Percentiles rank a stretch among this genome's conserved stretches.
Evolutionary conservation across 495 filamentous ascomycete genomes (phyloP).

Genomic region (Chaetomium tenue): DNA sequence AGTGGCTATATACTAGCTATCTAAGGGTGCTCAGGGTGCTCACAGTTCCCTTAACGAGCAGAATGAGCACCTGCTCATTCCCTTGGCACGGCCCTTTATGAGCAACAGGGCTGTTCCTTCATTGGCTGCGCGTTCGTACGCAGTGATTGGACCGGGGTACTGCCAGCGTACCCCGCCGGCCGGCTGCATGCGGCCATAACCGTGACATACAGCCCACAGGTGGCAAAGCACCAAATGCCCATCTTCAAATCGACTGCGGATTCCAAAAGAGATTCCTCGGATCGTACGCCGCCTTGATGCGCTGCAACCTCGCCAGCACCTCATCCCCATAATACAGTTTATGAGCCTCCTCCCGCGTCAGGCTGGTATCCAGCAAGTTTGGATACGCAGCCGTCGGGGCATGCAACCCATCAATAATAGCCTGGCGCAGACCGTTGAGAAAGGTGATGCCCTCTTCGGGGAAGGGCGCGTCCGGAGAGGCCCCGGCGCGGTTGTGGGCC

Average conservation of each 20-base stretch:
- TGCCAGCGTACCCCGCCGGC: too few relatives aligned
- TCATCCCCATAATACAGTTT: constrained; percentile 22
- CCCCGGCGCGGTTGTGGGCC: constrained; percentile 20
- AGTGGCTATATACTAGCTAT: too few relatives aligned
- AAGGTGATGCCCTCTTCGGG: constrained; percentile 16
- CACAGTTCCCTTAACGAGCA: too few relatives aligned
- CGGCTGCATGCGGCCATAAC: too few relatives aligned
- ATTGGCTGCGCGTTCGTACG: too few relatives aligned
- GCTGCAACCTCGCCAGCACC: constrained; percentile 11
- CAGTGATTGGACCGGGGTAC: too few relatives aligned
- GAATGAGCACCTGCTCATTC: too few relatives aligned
- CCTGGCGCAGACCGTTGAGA: constrained; percentile 22
- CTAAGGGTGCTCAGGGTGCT: too few relatives aligned
- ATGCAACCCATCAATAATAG: constrained; percentile 5
- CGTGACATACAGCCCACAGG: too few relatives aligned
- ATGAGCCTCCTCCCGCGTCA: constrained; percentile 15
- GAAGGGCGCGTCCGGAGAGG: constrained; percentile 4
- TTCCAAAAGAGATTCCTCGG: constrained; percentile 23
- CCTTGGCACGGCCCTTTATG: too few relatives aligned
- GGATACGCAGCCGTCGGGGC: constrained; percentile 16
- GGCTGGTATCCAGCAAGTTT: constrained; percentile 23
- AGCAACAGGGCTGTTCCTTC: too few relatives aligned
- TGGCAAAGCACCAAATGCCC: too few relatives aligned
- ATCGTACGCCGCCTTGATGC: constrained; percentile 18
- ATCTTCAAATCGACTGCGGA: constrained; percentile 20